Evolutionary conservation across 2,329 filamentous ascomycete genomes (phyloP).

Genomic region (Alternaria hordeiaustralica): DNA sequence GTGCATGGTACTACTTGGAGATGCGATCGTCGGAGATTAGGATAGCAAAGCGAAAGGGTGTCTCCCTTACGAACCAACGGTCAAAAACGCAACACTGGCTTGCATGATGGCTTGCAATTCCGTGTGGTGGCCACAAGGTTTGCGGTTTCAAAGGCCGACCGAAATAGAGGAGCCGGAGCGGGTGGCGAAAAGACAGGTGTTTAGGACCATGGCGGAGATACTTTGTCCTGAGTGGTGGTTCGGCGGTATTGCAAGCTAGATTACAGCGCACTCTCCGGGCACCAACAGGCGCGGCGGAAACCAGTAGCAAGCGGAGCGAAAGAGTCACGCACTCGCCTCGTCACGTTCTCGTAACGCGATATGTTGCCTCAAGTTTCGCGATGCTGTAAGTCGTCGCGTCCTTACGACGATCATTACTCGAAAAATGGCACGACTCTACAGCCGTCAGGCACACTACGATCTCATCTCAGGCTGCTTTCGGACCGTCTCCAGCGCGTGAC

Average conservation of each 20-base stretch:
- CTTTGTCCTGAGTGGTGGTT: not conserved
- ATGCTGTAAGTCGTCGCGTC: conserved; percentile 34
- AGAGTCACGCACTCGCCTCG: conserved; percentile 2
- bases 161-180: conserved; percentile 13
- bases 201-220: not conserved
- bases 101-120: conserved; percentile 13
- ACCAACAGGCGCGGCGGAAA: conserved; percentile 1
- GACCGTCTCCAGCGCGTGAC: conserved; percentile 15
- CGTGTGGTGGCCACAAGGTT: conserved; percentile 9
- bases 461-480: conserved; percentile 19
- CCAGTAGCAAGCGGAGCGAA: conserved; percentile 1
- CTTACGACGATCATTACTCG: conserved; percentile 20
- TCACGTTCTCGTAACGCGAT: conserved; percentile 6
- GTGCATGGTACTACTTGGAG: not conserved
- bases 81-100: conserved; percentile 5
- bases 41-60: not conserved
- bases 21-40: not conserved
- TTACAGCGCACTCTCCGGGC: not conserved
- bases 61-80: conserved; percentile 2
- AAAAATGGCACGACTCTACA: conserved; percentile 8
- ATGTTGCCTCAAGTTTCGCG: conserved; percentile 29
- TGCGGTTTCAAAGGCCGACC: conserved; percentile 10
- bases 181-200: conserved; percentile 11
- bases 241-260: conserved; percentile 9
- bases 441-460: conserved; percentile 23